Evolutionary conservation across 306 rosid genomes (phyloP), one percentile per base, ranked within the genome.

Genomic region (Echinosophora koreensis): DNA sequence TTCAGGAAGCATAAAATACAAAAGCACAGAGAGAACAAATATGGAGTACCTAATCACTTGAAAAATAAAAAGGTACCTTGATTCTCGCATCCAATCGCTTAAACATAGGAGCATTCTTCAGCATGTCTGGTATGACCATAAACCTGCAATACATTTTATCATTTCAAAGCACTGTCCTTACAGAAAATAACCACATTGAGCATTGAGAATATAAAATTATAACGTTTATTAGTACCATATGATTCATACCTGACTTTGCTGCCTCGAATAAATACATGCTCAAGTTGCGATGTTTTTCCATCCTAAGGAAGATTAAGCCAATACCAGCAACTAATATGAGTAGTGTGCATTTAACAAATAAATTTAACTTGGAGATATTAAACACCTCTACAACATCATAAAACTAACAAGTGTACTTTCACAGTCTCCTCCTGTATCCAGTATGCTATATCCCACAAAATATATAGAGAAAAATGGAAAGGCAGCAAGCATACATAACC

Each of bases 31-130:
- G 4, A 30, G 4, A 44, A 44, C 18, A 59, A 57, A 27, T 3
- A 59, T 8, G 28, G 58, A 69, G 79, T 71, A 41, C 35, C 49
- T 10, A 51, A 47, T 46, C 41, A 50, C 44, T 58, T 56, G 41
- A 61, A 54, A 44, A 60, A 18, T 18, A 47, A 13, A 44, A 73
- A 69, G 54, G 47, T 73, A 95, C 99, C 97, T 95, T 95, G 74
- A 95, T 88, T 85, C 92, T 90, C 41, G 99, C 97, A 84, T 95
- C 99, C 69, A 95, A 87, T 69, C 99, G 97, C 86, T 92, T 92
- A 82, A 95, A 95, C 99, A 95, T 95, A 47, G 97, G 99, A 71
- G 99, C 99, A 69, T 95, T 95, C 92, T 95, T 95, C 76, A 92
- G 79, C 99, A 95, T 95, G 86, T 95, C 99, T 3, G 99, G 99